Percentiles rank a stretch among this genome's conserved stretches.
Evolutionary conservation across 768 basidiomycete genomes (phyloP).

Genomic region (Crepidotus variabilis): DNA sequence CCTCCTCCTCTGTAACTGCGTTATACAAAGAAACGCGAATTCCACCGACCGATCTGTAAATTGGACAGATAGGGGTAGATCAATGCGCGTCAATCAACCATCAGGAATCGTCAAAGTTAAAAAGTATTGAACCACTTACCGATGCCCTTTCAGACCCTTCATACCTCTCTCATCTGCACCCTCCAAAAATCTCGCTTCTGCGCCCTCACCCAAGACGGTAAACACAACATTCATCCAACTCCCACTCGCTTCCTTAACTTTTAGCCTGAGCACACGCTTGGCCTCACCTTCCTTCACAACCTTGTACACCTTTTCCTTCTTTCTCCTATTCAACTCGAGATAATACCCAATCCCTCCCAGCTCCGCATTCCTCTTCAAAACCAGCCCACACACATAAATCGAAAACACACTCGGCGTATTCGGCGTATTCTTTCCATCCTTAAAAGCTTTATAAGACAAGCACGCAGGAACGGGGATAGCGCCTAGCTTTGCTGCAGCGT

Average conservation of each 20-base stretch:
- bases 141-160: slow-evolving; percentile 89
- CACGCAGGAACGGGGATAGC: slow-evolving; percentile 73
- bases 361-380: slow-evolving; percentile 65
- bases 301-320: slow-evolving; percentile 74
- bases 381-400: slow-evolving; percentile 87
- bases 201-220: slow-evolving; percentile 67
- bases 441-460: slow-evolving; percentile 79
- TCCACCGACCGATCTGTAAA: slow-evolving; percentile 59
- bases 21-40: slow-evolving; percentile 89
- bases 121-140: slow-evolving; percentile 44
- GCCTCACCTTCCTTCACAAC: slow-evolving; percentile 67
- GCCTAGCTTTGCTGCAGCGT: slow-evolving; percentile 71
- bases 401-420: slow-evolving; percentile 93
- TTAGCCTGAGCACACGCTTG: slow-evolving; percentile 64
- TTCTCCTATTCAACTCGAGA: slow-evolving; percentile 62
- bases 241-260: slow-evolving; percentile 70
- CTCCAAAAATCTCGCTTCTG: slow-evolving; percentile 69
- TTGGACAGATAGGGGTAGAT: background rate
- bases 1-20: slow-evolving; percentile 74
- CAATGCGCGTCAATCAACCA: background rate
- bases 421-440: slow-evolving; percentile 72
- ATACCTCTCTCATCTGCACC: slow-evolving; percentile 80
- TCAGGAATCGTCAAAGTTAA: background rate
- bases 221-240: slow-evolving; percentile 99
- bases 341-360: slow-evolving; percentile 67